Evolutionary conservation across 2,329 filamentous ascomycete genomes (phyloP), one percentile per base, ranked within the genome.

Genomic region (Scortechinia acanthostroma): DNA sequence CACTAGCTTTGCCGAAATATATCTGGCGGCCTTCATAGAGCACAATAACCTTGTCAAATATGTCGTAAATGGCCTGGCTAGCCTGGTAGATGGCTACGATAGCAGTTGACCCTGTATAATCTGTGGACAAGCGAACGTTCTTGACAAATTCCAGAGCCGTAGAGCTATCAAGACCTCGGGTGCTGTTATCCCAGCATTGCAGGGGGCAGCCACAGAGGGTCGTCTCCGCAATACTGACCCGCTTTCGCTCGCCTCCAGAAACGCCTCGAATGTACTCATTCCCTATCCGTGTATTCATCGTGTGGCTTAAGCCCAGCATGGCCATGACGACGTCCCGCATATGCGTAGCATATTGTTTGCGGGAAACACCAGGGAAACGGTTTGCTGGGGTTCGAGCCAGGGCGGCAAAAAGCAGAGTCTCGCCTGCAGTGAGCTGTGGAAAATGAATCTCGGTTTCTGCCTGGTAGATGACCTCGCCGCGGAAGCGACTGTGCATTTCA

Each of bases 381-480:
- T 74, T 54, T 35, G 76, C 74, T 2, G 84, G 83, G 43, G 83
- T 76, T 46, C 84, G 74, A 4, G 86, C 84, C 16, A 77, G 71
- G 3, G 87, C 86, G 16, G 87, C 87, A 50, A 91, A 91, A 45
- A 79, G 83, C 42, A 91, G 71, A 1, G 88, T 93, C 54, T 91
- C 84, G 44, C 86, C 86, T 37, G 91, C 87, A 2, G 77, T 82
- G 54, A 93, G 65, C 65, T 83, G 77, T 13, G 86, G 85, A 56
- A 91, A 91, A 63, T 91, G 86, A 3, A 86, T 83, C 58, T 94
- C 89, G 25, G 88, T 83, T 61, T 93, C 88, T 48, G 86, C 86
- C 0, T 86, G 91, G 65, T 93, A 93, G 59, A 93, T 91, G 49
- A 86, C 86, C 64, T 94, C 88, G 51, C 88, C 88, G 21, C 86